phyloP scores from a whole-genome alignment of 495 filamentous ascomycete genomes.

The Thozetella sp. region DNA sequence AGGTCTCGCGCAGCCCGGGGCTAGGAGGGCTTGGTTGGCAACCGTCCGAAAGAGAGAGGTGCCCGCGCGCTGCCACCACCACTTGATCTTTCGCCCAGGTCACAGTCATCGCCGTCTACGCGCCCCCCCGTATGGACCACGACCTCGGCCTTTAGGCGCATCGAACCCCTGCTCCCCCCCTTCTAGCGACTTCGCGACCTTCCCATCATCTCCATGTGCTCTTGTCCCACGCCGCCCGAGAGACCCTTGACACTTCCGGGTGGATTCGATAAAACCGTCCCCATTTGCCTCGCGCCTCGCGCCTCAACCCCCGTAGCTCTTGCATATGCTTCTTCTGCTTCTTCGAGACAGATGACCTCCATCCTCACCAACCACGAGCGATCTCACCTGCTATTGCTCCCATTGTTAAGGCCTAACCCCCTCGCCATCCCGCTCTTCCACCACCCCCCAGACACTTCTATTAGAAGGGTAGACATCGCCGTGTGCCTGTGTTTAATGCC shows the following conservation, averaged over 20 bases:
- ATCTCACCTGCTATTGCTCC: background rate
- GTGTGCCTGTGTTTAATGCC: slow-evolving; percentile 37
- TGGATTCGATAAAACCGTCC: background rate
- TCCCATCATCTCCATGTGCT: background rate
- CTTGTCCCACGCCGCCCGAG: background rate
- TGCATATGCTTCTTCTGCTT: slow-evolving; percentile 2
- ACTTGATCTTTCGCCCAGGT: no score
- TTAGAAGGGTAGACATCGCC: background rate
- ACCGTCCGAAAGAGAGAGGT: no score
- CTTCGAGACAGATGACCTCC: background rate
- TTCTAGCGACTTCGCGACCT: background rate
- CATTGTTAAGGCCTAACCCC: background rate
- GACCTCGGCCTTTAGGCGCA: no score
- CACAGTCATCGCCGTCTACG: no score
- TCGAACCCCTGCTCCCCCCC: background rate
- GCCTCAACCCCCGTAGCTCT: background rate
- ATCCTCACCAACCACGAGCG: background rate
- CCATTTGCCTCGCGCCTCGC: background rate
- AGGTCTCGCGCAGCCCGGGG: background rate
- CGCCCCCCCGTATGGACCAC: no score
- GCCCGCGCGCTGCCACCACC: no score
- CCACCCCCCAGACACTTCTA: background rate
- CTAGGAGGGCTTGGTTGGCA: background rate
- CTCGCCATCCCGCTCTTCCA: background rate
- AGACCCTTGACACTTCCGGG: background rate